Evolutionary conservation across 2,329 filamentous ascomycete genomes (phyloP).

Genomic region (Lachnellula cervina): DNA sequence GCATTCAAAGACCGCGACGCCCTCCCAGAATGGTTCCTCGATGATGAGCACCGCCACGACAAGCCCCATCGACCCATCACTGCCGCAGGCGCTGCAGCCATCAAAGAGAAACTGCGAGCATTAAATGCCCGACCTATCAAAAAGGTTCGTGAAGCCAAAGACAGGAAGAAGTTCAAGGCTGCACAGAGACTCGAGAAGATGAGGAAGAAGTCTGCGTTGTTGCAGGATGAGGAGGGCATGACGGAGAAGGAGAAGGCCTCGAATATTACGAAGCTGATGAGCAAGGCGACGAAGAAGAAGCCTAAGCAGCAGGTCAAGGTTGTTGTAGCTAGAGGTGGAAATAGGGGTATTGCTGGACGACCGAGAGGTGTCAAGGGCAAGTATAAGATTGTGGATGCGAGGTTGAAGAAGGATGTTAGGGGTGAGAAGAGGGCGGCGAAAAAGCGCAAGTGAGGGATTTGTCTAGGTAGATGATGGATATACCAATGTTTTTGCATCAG

Average conservation of each 20-base stretch:
- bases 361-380: constrained; percentile 90
- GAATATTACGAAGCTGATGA: constrained; percentile 75
- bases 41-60: constrained; percentile 83
- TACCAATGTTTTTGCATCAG: neutral
- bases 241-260: constrained; percentile 95
- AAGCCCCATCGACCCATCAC: constrained; percentile 83
- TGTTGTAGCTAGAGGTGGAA: constrained; percentile 79
- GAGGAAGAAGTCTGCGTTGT: constrained; percentile 90
- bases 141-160: constrained; percentile 95
- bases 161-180: constrained; percentile 93
- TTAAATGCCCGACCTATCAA: constrained; percentile 97
- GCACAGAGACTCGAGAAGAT: constrained; percentile 89
- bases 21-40: constrained; percentile 94
- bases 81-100: constrained; percentile 82
- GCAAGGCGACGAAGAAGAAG: constrained; percentile 80
- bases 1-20: constrained; percentile 87
- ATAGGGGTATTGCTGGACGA: constrained; percentile 79
- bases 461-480: neutral
- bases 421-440: constrained; percentile 78
- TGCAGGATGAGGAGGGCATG: constrained; percentile 85
- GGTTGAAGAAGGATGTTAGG: constrained; percentile 94
- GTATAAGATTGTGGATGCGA: constrained; percentile 93
- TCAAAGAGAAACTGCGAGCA: constrained; percentile 89
- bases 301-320: constrained; percentile 77
- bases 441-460: constrained; percentile 51